Evolutionary conservation across 139 green algal genomes (phyloP).

Genomic region (Auxenochlorella pyrenoidosa): DNA sequence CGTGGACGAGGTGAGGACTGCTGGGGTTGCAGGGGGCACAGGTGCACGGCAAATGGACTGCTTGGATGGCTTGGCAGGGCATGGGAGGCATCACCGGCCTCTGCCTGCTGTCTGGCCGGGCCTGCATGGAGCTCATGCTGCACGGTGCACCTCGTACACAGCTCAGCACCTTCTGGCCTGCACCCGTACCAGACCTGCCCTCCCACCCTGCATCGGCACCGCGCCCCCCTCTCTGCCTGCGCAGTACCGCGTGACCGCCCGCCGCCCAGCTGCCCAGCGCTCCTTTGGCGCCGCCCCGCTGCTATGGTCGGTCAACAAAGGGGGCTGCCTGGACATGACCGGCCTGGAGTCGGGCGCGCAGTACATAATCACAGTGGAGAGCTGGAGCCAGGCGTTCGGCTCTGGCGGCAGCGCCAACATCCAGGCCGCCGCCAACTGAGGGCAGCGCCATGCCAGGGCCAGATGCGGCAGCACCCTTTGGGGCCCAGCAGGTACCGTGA

Average conservation of each 20-base stretch:
- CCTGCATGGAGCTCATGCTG: too few species aligned
- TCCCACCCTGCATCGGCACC: neutral
- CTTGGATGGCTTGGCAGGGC: too few species aligned
- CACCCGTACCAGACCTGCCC: neutral
- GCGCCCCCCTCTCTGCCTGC: neutral
- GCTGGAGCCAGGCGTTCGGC: neutral
- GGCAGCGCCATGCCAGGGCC: too few species aligned
- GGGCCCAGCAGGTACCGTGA: too few species aligned
- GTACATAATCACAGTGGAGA: neutral
- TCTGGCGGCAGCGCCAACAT: neutral
- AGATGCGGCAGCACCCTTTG: too few species aligned
- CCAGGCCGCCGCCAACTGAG: too few species aligned
- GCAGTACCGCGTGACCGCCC: neutral
- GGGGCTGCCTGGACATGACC: neutral
- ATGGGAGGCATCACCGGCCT: too few species aligned
- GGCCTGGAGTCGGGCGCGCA: neutral
- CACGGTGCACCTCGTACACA: too few species aligned
- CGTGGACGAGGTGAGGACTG: neutral
- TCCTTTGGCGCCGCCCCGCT: neutral
- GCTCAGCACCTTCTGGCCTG: too few species aligned
- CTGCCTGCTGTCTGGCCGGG: too few species aligned
- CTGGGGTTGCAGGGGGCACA: too few species aligned
- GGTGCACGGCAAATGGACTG: too few species aligned
- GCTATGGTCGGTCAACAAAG: neutral
- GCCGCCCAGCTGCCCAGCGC: neutral